Conservation (phyloP, 1,284 basidiomycete species). For the Rhodotorula sp. region DNA sequence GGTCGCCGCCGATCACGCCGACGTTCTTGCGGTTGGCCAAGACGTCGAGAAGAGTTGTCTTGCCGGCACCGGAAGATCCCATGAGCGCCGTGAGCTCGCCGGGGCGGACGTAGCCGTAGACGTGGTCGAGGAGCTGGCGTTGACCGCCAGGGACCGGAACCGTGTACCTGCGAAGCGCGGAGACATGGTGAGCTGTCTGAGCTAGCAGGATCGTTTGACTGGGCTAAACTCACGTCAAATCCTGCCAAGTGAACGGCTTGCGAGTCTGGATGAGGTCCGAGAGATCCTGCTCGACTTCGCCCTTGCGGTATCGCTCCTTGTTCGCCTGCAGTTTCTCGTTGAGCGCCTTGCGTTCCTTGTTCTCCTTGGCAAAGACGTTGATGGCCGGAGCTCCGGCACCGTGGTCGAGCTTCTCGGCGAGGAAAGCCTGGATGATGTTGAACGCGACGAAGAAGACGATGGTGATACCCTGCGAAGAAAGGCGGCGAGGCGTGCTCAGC, state of each 20-base stretch:
- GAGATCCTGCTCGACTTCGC: slow-evolving; percentile 43
- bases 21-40: slow-evolving; percentile 74
- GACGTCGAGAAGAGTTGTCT: slow-evolving; percentile 63
- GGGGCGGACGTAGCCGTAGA: slow-evolving; percentile 70
- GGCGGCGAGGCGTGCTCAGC: slow-evolving; percentile 31
- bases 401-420: slow-evolving; percentile 40
- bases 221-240: slow-evolving; percentile 33
- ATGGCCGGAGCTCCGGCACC: slow-evolving; percentile 44
- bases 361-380: slow-evolving; percentile 48
- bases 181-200: too few relatives aligned
- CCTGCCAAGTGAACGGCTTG: slow-evolving; percentile 52
- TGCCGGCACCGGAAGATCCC: slow-evolving; percentile 71
- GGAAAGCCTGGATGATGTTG: slow-evolving; percentile 45
- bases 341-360: slow-evolving; percentile 44
- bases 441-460: slow-evolving; percentile 48
- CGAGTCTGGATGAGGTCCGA: slow-evolving; percentile 35
- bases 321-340: slow-evolving; percentile 40
- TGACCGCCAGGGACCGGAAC: slow-evolving; percentile 54
- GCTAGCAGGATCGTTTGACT: too few relatives aligned
- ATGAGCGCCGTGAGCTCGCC: slow-evolving; percentile 69
- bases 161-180: slow-evolving; percentile 49
- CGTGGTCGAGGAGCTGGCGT: slow-evolving; percentile 56
- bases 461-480: slow-evolving; percentile 52
- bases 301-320: slow-evolving; percentile 41
- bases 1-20: slow-evolving; percentile 75